Base-by-base conservation (phyloP, 2,329 filamentous ascomycete species). In the Pestalotiopsis sp. region DNA sequence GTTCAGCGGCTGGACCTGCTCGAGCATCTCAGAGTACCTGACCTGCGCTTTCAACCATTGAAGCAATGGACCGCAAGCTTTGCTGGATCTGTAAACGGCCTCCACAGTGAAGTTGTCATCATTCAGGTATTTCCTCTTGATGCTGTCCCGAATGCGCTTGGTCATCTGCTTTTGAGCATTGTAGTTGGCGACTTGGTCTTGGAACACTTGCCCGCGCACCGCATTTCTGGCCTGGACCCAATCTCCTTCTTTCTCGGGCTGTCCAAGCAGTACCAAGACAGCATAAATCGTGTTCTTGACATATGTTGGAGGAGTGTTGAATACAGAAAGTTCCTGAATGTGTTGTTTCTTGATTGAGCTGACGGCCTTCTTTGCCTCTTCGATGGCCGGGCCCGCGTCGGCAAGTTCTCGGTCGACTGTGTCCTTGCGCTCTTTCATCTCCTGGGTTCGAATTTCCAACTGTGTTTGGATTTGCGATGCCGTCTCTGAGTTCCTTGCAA, bases 301-400 rank as follows among this genome's bases (percentile, higher is more conserved):
- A 85, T 94, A 94, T 74, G 90, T 87, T 9, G 96, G 96, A 6
- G 96, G 96, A 76, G 94, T 97, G 73, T 91, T 90, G 96, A 99
- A 98, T 72, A 95, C 97, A 78, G 96, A 91, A 65, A 99, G 95
- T 90, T 99, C 96, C 13, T 95, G 98, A 72, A 99, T 87, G 81
- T 99, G 96, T 79, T 97, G 94, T 78, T 93, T 91, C 85, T 98
- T 99, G 85, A 99, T 99, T 85, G 97, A 98, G 84, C 93, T 96
- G 81, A 99, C 97, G 82, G 95, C 98, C 79, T 94, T 94, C 84
- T 96, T 94, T 63, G 96, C 96, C 81, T 97, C 94, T 71, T 93
- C 84, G 67, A 99, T 96, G 63, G 96, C 96, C 9, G 96, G 96
- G 78, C 98, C 95, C 14, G 96, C 96, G 78, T 90, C 92, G 38